phyloP scores from a whole-genome alignment of 371 early-diverging fungal genomes.

The Rhizopus delemar region DNA sequence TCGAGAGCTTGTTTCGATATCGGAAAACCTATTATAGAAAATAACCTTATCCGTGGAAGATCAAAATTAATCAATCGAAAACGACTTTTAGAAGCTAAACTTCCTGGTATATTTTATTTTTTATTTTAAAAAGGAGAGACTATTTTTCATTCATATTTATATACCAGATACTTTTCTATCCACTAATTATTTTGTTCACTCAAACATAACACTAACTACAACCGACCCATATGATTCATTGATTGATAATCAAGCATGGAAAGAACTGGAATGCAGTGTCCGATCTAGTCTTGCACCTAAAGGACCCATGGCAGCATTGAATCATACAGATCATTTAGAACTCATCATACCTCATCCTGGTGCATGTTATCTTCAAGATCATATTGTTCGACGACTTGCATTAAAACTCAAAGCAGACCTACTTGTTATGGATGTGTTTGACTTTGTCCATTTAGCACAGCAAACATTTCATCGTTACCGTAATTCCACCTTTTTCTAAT shows the following conservation, averaged over 20 bases:
- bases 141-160: too few relatives aligned
- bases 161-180: too few relatives aligned
- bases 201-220: too few relatives aligned
- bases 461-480: slow-evolving; percentile 31
- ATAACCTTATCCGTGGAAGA: too few relatives aligned
- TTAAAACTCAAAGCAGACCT: slow-evolving; percentile 31
- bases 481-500: slow-evolving; percentile 12
- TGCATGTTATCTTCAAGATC: slow-evolving; percentile 42
- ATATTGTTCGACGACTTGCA: slow-evolving; percentile 32
- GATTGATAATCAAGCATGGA: slow-evolving; percentile 32
- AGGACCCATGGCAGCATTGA: slow-evolving; percentile 23
- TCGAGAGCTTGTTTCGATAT: not conserved
- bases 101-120: not conserved
- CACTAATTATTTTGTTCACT: too few relatives aligned
- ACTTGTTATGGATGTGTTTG: slow-evolving; percentile 48
- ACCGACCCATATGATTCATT: slow-evolving; percentile 15
- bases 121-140: too few relatives aligned
- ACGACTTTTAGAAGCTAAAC: not conserved
- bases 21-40: not conserved
- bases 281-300: slow-evolving; percentile 37
- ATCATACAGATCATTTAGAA: slow-evolving; percentile 39
- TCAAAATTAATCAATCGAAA: not conserved
- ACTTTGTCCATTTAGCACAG: slow-evolving; percentile 48
- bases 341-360: slow-evolving; percentile 35
- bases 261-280: slow-evolving; percentile 29